Conservation (phyloP, 768 basidiomycete species). For the Clavaria fumosa region DNA sequence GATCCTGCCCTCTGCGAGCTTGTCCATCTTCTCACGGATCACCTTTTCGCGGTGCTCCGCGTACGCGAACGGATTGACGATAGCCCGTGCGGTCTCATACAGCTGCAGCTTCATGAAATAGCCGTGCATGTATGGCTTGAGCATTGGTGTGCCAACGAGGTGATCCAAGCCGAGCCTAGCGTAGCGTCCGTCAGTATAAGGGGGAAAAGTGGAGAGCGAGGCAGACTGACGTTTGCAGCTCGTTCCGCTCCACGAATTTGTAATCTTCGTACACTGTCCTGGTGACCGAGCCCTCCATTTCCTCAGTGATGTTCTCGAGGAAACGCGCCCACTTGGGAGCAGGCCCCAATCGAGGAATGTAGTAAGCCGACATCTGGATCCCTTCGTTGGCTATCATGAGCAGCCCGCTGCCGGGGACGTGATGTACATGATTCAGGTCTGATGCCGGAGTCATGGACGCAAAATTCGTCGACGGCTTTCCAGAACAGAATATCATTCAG, state of each 20-base stretch:
- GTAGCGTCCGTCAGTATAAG: neutral
- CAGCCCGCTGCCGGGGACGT: conserved; percentile 78
- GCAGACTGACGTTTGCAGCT: conserved; percentile 61
- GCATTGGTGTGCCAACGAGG: conserved; percentile 83
- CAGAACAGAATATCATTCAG: conserved; percentile 6
- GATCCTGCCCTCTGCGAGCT: conserved; percentile 86
- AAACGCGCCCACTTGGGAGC: conserved; percentile 96
- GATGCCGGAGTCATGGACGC: conserved; percentile 82
- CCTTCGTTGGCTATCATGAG: conserved; percentile 90
- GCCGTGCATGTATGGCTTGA: conserved; percentile 99
- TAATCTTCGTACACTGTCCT: conserved; percentile 86
- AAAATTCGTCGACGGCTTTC: conserved; percentile 75
- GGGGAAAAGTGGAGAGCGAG: neutral
- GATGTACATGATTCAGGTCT: conserved; percentile 83
- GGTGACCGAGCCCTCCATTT: conserved; percentile 81
- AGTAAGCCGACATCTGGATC: conserved; percentile 90
- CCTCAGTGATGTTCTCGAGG: conserved; percentile 96
- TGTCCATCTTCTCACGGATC: conserved; percentile 80
- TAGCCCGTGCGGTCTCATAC: conserved; percentile 89
- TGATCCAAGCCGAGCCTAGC: conserved; percentile 83
- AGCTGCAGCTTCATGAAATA: conserved; percentile 94
- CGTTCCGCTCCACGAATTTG: conserved; percentile 86
- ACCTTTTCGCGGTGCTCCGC: conserved; percentile 85
- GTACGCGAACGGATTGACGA: conserved; percentile 93
- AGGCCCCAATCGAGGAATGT: conserved; percentile 90